Percentiles rank a stretch among this genome's conserved stretches.
These are phyloP conservation scores for Colletotrichum siamense DNA, from an alignment of 2,329 filamentous ascomycete species.

Conservation along the genomic window DNA sequence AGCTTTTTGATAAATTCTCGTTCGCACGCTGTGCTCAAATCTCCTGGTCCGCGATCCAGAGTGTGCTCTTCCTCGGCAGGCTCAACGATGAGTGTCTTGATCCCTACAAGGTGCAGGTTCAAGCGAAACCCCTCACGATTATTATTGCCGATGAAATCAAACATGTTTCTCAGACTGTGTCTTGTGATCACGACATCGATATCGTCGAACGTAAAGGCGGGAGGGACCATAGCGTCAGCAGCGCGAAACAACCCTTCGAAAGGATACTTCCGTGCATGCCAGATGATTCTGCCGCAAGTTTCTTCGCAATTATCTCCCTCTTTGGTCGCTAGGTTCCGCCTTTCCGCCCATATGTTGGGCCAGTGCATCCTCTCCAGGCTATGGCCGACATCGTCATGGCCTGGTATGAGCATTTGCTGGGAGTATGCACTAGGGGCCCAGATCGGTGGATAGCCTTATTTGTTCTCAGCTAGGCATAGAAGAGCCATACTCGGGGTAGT, in stretches of 20 bases:
- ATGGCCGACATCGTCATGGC: not conserved
- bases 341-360: not conserved
- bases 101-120: not conserved
- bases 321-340: no score
- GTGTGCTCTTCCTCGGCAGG: not conserved
- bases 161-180: not conserved
- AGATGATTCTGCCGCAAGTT: not conserved
- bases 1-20: not conserved
- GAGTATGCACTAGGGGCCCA: not conserved
- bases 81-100: not conserved
- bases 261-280: not conserved
- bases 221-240: not conserved
- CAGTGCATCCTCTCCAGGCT: not conserved
- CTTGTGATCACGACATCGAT: not conserved
- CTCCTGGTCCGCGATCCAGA: not conserved
- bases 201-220: not conserved
- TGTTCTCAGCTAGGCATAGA: not conserved
- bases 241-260: not conserved
- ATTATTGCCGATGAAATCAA: not conserved
- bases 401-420: not conserved
- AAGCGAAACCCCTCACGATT: not conserved
- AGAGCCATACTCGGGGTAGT: not conserved
- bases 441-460: not conserved
- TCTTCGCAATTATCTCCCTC: not conserved
- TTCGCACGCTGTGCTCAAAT: not conserved